Base-by-base conservation (phyloP, 345 rosid genomes). In the Turritis glabra region DNA sequence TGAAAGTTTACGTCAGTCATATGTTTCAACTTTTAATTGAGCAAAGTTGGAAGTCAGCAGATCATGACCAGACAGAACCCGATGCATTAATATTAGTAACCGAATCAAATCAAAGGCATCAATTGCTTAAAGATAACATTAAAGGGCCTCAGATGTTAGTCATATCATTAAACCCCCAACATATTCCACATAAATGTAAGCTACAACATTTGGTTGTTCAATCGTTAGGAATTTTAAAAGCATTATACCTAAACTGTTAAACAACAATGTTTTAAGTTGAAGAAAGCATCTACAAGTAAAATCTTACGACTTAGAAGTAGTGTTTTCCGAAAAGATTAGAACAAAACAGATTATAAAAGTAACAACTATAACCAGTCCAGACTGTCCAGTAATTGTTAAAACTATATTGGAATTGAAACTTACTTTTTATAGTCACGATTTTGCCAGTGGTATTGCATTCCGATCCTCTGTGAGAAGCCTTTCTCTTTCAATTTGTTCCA, bases 371-470 rank as follows among this genome's bases (percentile, higher is more conserved):
- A 33, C 53, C n/a, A 43, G 19, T 44, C 50, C 7, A 11, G 43
- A 41, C 8, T 15, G 4, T 19, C 7, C 8, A 27, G 3, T 19
- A 3, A 40, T 23, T 13, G 9, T 26, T 48, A 59, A 33, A 40
- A n/a, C 14, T 23, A 41, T 3, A n/a, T 2, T 5, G 21, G 30
- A 15, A 71, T 8, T 9, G 5, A 35, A 48, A 66, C 30, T 72
- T 52, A 91, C 98, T 67, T 81, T 75, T 88, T 87, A 67, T 94
- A 94, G 79, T 86, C 90, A 67, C 82, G 92, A 62, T 94, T 94
- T 57, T 78, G 82, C 98, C 98, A 94, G 76, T 94, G 98, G 22
- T 94, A 94, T 75, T 94, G 98, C 98, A 94, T 89, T 51, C 97
- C 97, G 59, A 85, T 84, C 80, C 97, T 87, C 82, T 84, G 95